These are phyloP conservation scores for Calcarisporium arbuscula DNA, from an alignment of 2,329 filamentous ascomycete genomes.

Conservation along the genomic window DNA sequence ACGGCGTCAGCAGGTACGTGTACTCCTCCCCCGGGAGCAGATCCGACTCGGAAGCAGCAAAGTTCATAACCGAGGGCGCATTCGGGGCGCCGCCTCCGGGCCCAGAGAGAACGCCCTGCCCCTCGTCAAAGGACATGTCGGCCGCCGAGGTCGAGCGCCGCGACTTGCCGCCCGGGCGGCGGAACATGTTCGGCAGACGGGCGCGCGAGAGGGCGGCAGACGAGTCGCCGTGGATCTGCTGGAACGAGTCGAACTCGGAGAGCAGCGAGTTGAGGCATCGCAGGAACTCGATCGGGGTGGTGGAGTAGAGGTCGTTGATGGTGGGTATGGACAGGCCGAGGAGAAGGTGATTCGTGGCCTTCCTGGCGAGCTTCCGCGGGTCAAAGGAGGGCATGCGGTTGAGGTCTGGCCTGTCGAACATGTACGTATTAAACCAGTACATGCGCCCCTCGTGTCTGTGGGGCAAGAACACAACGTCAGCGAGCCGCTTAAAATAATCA, in stretches of 20 bases:
- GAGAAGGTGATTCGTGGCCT: conserved; percentile 88
- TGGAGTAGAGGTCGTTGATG: conserved; percentile 80
- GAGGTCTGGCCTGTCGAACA: conserved; percentile 80
- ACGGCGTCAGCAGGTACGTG: conserved; percentile 80
- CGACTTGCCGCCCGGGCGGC: conserved; percentile 55
- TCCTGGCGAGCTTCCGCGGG: conserved; percentile 73
- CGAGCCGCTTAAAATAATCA: no score
- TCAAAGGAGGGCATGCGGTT: conserved; percentile 81
- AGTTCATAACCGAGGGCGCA: conserved; percentile 43
- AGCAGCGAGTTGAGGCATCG: conserved; percentile 79
- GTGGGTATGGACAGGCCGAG: conserved; percentile 87
- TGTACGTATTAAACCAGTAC: conserved; percentile 97
- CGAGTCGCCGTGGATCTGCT: conserved; percentile 71
- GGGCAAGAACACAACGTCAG: neutral
- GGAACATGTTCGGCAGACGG: conserved; percentile 78
- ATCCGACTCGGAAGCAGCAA: conserved; percentile 56
- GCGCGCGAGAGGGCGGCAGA: conserved; percentile 68
- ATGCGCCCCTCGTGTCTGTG: conserved; percentile 82
- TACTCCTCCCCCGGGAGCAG: conserved; percentile 81
- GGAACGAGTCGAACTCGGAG: conserved; percentile 88
- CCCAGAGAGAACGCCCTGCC: conserved; percentile 18
- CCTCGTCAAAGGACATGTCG: conserved; percentile 29
- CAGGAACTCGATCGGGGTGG: conserved; percentile 77
- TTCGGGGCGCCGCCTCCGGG: conserved; percentile 22
- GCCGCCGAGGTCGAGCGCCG: conserved; percentile 45